Conservation (phyloP, 176 grass and related monocot genomes). For the Panicum miliaceum region DNA sequence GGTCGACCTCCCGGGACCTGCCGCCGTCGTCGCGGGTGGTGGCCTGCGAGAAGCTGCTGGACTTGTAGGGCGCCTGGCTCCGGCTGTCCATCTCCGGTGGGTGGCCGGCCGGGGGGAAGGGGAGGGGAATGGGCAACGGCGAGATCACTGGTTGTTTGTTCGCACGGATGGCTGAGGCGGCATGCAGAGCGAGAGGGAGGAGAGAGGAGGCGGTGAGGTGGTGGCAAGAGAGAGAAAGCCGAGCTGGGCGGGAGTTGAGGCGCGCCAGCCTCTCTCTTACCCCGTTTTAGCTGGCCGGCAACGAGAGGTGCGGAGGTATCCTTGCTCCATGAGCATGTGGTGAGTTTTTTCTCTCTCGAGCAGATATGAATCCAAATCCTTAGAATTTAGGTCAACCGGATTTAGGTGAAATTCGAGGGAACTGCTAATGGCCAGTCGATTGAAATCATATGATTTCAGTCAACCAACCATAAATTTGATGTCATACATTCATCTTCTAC, state of each 20-base stretch:
- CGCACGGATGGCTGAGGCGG: constrained; percentile 25
- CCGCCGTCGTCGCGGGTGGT: constrained; percentile 57
- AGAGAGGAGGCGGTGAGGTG: not conserved
- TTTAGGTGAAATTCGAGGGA: not conserved
- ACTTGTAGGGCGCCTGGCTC: constrained; percentile 53
- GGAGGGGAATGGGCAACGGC: constrained; percentile 30
- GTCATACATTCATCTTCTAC: too few relatives aligned
- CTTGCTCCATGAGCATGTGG: not conserved
- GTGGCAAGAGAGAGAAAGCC: not conserved
- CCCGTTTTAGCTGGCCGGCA: constrained; percentile 35
- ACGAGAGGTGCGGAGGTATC: constrained; percentile 16
- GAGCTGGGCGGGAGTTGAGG: constrained; percentile 40
- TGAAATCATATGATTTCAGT: too few relatives aligned
- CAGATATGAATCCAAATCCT: not conserved
- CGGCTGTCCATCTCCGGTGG: constrained; percentile 52
- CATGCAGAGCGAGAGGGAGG: constrained; percentile 46
- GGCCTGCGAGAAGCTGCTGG: constrained; percentile 50
- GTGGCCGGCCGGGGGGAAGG: constrained; percentile 46
- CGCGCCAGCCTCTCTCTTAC: constrained; percentile 7
- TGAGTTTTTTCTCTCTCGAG: not conserved
- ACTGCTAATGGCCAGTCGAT: not conserved
- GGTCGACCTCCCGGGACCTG: constrained; percentile 64
- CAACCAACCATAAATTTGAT: too few relatives aligned
- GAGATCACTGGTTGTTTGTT: constrained; percentile 37
- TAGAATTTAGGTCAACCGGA: not conserved